Conservation (phyloP, 2,329 filamentous ascomycete species). For the Paracoccidioides lutzii region DNA sequence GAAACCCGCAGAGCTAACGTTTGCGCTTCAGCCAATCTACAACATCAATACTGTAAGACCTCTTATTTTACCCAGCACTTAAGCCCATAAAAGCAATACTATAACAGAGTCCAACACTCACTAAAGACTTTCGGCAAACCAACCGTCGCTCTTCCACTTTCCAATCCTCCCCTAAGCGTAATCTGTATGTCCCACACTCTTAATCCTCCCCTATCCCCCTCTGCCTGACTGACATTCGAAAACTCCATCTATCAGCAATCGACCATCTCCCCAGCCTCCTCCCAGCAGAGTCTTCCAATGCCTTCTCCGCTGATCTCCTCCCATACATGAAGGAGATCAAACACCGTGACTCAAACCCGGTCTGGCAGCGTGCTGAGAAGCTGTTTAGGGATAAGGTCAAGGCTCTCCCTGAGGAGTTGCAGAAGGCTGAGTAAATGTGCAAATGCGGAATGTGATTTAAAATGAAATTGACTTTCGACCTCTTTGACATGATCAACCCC, state of each 20-base stretch:
- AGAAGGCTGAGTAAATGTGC: constrained; percentile 2
- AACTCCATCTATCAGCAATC: constrained; percentile 33
- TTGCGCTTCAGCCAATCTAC: constrained; percentile 52
- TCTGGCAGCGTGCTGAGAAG: constrained; percentile 79
- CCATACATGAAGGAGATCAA: constrained; percentile 67
- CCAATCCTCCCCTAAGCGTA: constrained; percentile 53
- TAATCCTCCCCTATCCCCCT: neutral
- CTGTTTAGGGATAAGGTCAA: constrained; percentile 72
- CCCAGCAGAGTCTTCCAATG: constrained; percentile 74
- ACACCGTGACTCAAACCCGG: constrained; percentile 53
- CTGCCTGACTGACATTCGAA: neutral
- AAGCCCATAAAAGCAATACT: neutral
- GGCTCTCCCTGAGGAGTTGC: constrained; percentile 43
- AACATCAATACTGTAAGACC: constrained; percentile 50
- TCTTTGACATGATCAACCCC: too few relatives aligned
- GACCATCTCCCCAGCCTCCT: constrained; percentile 75
- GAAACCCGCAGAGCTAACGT: neutral
- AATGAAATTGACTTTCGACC: neutral
- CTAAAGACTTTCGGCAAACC: constrained; percentile 62
- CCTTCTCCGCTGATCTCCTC: constrained; percentile 65
- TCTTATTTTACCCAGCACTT: neutral
- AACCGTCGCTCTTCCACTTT: constrained; percentile 60
- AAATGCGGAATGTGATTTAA: neutral
- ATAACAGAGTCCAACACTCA: neutral
- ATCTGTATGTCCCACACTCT: constrained; percentile 42